Percentiles rank a stretch among this genome's conserved stretches.
These are phyloP conservation scores for Platanus orientalis DNA, from an alignment of 164 flowering plant species.

Conservation along the genomic window DNA sequence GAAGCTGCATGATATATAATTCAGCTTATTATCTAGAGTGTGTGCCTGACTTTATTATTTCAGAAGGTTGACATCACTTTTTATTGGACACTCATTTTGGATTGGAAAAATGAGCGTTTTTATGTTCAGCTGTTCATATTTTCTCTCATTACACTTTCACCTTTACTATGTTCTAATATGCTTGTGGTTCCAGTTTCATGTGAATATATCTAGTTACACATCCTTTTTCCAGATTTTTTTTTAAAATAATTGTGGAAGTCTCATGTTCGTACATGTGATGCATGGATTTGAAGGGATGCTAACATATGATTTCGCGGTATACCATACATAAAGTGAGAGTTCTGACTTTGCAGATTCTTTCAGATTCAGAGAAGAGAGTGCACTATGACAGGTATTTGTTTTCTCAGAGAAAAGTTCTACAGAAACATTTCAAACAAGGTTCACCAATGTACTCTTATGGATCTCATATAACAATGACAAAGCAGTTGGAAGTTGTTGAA, in stretches of 20 bases:
- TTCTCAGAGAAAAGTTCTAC: conserved; percentile 43
- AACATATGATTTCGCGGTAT: background rate
- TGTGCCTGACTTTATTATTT: no score
- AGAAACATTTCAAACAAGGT: conserved; percentile 28
- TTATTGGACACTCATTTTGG: no score
- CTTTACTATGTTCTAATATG: no score
- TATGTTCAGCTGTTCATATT: no score
- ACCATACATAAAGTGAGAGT: background rate
- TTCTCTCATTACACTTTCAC: no score
- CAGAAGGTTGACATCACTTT: no score
- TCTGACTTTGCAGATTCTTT: conserved; percentile 65
- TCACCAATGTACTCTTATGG: conserved; percentile 35
- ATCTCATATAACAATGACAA: conserved; percentile 25
- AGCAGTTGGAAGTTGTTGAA: conserved; percentile 85
- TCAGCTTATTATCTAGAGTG: no score
- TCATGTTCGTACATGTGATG: background rate
- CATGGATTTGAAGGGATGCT: background rate
- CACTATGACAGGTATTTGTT: conserved; percentile 66
- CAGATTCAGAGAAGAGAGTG: conserved; percentile 73
- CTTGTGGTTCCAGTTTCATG: no score
- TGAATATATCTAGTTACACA: no score
- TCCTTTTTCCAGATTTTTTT: background rate
- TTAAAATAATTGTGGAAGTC: background rate
- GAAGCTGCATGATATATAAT: no score
- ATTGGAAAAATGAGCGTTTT: no score